These are phyloP conservation scores for Penicillium malachiteum DNA, from an alignment of 495 filamentous ascomycete genomes.

Conservation along the genomic window DNA sequence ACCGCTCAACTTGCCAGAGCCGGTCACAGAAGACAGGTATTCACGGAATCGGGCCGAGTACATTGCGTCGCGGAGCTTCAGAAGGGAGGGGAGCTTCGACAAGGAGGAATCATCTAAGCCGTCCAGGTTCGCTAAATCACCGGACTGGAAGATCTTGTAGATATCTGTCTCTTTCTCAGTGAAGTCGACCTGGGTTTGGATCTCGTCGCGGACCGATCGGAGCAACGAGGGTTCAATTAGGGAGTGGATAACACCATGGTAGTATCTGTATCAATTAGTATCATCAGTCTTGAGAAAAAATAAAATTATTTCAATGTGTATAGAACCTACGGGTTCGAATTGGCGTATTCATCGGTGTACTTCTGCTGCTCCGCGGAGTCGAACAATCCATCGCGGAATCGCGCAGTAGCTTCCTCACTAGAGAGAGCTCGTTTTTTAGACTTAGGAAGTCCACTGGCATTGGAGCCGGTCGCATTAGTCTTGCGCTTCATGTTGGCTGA, in stretches of 20 bases:
- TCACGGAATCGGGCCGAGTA: slow-evolving; percentile 88
- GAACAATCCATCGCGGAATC: slow-evolving; percentile 77
- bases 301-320: background rate
- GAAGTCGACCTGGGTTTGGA: slow-evolving; percentile 84
- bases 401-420: slow-evolving; percentile 42
- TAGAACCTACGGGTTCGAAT: slow-evolving; percentile 63
- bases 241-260: slow-evolving; percentile 81
- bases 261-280: slow-evolving; percentile 55
- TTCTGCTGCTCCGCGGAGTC: slow-evolving; percentile 61
- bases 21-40: slow-evolving; percentile 81
- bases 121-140: slow-evolving; percentile 94
- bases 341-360: slow-evolving; percentile 68
- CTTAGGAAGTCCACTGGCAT: slow-evolving; percentile 41
- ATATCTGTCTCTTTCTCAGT: slow-evolving; percentile 99
- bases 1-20: slow-evolving; percentile 82
- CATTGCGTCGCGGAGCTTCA: slow-evolving; percentile 84
- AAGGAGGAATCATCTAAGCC: slow-evolving; percentile 82
- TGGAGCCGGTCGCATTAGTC: slow-evolving; percentile 36
- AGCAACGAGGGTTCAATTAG: slow-evolving; percentile 79
- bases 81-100: slow-evolving; percentile 77
- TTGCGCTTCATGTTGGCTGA: slow-evolving; percentile 55
- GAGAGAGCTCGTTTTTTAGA: slow-evolving; percentile 55
- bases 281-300: slow-evolving; percentile 12
- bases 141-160: slow-evolving; percentile 98
- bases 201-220: slow-evolving; percentile 83